A percentile compares a stretch with the other conserved stretches of the same genome.
phyloP scores from a whole-genome alignment of 164 flowering plant genomes.

The Magnolia officinalis region DNA sequence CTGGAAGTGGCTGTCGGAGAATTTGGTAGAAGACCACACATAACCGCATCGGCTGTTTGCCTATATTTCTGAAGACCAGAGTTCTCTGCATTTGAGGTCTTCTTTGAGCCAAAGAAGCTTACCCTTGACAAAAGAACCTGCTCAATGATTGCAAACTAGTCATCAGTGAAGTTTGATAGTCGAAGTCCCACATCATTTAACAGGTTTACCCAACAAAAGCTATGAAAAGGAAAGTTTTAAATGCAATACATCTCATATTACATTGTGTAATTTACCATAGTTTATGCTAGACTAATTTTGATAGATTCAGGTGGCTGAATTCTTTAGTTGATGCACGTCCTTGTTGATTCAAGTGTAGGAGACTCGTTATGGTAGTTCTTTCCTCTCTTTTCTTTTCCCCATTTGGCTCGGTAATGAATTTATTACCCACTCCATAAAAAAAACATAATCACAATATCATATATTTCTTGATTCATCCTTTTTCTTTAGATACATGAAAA shows the following conservation, averaged over 20 bases:
- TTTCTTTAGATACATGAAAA: background rate
- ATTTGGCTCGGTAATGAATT: background rate
- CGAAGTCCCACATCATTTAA: background rate
- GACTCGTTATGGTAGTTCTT: background rate
- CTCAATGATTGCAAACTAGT: constrained; percentile 18
- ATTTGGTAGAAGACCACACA: constrained; percentile 85
- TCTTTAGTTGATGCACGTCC: too few relatives aligned
- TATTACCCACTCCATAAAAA: too few relatives aligned
- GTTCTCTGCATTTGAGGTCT: constrained; percentile 28
- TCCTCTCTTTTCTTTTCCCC: background rate
- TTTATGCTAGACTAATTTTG: too few relatives aligned
- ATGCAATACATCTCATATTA: background rate
- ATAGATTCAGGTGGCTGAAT: too few relatives aligned
- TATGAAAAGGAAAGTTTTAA: background rate
- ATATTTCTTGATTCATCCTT: background rate
- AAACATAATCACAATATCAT: too few relatives aligned
- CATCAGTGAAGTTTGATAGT: constrained; percentile 4
- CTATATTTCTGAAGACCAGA: constrained; percentile 54
- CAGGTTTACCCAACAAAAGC: background rate
- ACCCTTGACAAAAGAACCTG: constrained; percentile 86
- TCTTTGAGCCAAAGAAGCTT: constrained; percentile 57
- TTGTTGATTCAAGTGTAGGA: too few relatives aligned
- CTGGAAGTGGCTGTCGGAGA: constrained; percentile 88
- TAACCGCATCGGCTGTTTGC: constrained; percentile 86
- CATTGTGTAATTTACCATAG: background rate